A percentile compares a stretch with the other conserved stretches of the same genome.
These are phyloP conservation scores for Pseudogymnoascus destructans DNA, from an alignment of 2,329 filamentous ascomycete genomes.

Conservation along the genomic window DNA sequence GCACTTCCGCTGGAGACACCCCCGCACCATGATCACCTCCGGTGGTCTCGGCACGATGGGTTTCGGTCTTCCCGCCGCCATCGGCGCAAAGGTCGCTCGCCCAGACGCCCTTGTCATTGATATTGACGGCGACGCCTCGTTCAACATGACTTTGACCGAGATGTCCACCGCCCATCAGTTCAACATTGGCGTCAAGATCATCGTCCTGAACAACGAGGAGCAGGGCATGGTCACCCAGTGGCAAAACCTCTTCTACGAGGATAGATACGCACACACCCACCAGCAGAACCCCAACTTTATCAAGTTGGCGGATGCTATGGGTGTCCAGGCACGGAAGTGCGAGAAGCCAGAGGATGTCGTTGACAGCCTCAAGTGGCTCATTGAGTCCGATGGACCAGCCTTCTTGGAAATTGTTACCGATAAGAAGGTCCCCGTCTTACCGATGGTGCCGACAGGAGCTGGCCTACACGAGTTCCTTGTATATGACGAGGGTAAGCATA, in stretches of 20 bases:
- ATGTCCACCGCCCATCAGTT: slow-evolving; percentile 88
- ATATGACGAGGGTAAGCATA: slow-evolving; percentile 59
- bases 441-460: slow-evolving; percentile 85
- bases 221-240: slow-evolving; percentile 98
- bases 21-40: slow-evolving; percentile 89
- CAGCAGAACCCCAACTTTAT: slow-evolving; percentile 94
- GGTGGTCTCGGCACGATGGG: slow-evolving; percentile 96
- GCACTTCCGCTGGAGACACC: slow-evolving; percentile 88
- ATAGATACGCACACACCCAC: slow-evolving; percentile 84
- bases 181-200: slow-evolving; percentile 90
- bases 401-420: slow-evolving; percentile 87
- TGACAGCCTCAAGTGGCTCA: slow-evolving; percentile 73
- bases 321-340: slow-evolving; percentile 60
- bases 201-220: slow-evolving; percentile 92
- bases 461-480: slow-evolving; percentile 87
- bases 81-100: slow-evolving; percentile 80
- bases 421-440: slow-evolving; percentile 84
- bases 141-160: slow-evolving; percentile 97
- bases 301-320: slow-evolving; percentile 86
- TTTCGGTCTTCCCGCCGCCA: slow-evolving; percentile 84
- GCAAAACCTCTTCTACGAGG: slow-evolving; percentile 96
- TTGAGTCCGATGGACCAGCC: slow-evolving; percentile 80
- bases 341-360: slow-evolving; percentile 64
- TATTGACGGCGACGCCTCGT: slow-evolving; percentile 96
- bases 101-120: slow-evolving; percentile 59